These are phyloP conservation scores for Magnusiomyces ingens DNA, from an alignment of 1,139 yeast genomes.

Conservation along the genomic window DNA sequence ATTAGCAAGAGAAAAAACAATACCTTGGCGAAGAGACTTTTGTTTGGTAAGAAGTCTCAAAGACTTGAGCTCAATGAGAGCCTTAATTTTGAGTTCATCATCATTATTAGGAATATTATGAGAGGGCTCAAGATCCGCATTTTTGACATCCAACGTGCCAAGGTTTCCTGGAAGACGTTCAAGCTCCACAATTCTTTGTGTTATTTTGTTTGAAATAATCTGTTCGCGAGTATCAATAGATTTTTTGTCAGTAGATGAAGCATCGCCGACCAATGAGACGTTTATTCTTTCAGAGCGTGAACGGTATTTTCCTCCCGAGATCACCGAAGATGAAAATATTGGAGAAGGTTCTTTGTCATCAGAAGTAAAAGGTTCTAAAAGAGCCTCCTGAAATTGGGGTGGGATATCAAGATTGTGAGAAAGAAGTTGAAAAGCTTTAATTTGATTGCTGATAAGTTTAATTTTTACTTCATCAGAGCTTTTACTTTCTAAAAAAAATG, in stretches of 20 bases:
- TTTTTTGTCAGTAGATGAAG: not conserved
- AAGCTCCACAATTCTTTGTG: conserved; percentile 66
- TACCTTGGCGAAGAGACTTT: conserved; percentile 69
- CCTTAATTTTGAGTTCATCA: conserved; percentile 46
- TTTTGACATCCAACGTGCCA: conserved; percentile 51
- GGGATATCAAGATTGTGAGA: conserved; percentile 78
- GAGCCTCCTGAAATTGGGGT: conserved; percentile 32
- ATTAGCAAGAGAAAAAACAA: conserved; percentile 57
- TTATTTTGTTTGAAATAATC: conserved; percentile 40
- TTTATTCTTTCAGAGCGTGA: not conserved
- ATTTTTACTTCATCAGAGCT: conserved; percentile 35
- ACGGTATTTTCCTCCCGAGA: conserved; percentile 15
- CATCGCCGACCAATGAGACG: no score
- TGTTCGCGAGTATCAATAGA: conserved; percentile 31
- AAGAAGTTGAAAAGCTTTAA: conserved; percentile 67
- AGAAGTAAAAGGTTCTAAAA: conserved; percentile 31
- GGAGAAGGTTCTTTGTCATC: conserved; percentile 28
- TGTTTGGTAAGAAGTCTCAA: conserved; percentile 76
- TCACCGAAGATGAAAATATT: no score
- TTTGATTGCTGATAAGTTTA: conserved; percentile 54
- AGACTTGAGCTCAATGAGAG: conserved; percentile 76
- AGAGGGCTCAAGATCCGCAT: conserved; percentile 36
- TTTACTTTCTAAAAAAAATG: conserved; percentile 7
- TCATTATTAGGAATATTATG: conserved; percentile 42
- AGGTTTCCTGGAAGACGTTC: conserved; percentile 72